A percentile compares a stretch with the other conserved stretches of the same genome.
Evolutionary conservation across 2,329 filamentous ascomycete species (phyloP).

Genomic region (Uncinocarpus reesii): DNA sequence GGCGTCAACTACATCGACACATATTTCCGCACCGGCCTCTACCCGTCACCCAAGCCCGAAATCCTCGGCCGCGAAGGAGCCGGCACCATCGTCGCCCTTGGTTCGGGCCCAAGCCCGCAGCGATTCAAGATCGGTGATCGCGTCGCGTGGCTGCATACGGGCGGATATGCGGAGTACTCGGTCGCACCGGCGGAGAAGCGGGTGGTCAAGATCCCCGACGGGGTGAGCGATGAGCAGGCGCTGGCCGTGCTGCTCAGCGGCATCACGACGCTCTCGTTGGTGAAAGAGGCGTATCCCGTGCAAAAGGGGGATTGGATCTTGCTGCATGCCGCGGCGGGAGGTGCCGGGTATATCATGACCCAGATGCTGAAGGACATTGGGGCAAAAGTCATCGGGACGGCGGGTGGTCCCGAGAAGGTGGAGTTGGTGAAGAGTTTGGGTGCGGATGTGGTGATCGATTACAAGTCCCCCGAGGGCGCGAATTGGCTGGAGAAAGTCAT

Average conservation of each 20-base stretch:
- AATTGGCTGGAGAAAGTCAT: constrained; percentile 72
- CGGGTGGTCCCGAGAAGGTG: constrained; percentile 61
- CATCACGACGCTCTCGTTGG: constrained; percentile 68
- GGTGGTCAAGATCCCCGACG: constrained; percentile 54
- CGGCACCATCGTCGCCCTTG: constrained; percentile 57
- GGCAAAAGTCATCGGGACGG: constrained; percentile 69
- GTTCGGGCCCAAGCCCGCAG: constrained; percentile 40
- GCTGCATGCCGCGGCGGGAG: constrained; percentile 76
- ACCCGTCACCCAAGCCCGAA: constrained; percentile 60
- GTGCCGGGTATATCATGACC: constrained; percentile 63
- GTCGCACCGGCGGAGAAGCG: constrained; percentile 42
- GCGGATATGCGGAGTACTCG: constrained; percentile 52
- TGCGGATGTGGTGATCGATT: constrained; percentile 63
- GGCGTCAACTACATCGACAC: constrained; percentile 88
- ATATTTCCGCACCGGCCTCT: constrained; percentile 80
- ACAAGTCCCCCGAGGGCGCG: constrained; percentile 72
- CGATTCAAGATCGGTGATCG: constrained; percentile 56
- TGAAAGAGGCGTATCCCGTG: constrained; percentile 61
- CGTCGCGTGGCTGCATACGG: constrained; percentile 56
- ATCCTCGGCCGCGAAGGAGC: constrained; percentile 70
- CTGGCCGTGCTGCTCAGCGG: constrained; percentile 68
- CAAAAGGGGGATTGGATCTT: constrained; percentile 70
- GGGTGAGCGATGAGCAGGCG: constrained; percentile 50
- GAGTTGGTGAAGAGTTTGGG: constrained; percentile 56
- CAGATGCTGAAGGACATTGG: constrained; percentile 65